Evolutionary conservation across 192 early-diverging fungal genomes (phyloP).

Genomic region (Rhizophagus clarus): DNA sequence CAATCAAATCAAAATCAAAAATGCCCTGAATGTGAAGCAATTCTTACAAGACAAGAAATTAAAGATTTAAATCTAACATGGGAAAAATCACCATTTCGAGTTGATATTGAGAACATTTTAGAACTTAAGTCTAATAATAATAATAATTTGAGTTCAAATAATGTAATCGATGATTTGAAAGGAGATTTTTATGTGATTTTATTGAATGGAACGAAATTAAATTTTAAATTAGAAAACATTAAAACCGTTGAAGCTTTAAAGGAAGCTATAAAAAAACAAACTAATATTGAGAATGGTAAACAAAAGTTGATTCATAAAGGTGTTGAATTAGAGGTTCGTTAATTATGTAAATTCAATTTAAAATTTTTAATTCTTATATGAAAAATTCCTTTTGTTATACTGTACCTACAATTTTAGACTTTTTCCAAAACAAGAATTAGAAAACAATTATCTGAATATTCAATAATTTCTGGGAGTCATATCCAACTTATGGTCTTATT

Average conservation of each 20-base stretch:
- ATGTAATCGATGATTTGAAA: not conserved
- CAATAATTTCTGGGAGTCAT: conserved; percentile 20
- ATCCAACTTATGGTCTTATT: conserved; percentile 31
- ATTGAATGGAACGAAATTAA: conserved; percentile 19
- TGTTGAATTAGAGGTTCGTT: conserved; percentile 20
- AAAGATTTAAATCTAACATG: conserved; percentile 1
- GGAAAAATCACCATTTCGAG: conserved; percentile 18
- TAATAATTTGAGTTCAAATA: not conserved
- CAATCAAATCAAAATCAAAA: not conserved
- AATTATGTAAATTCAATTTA: not conserved
- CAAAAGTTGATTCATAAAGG: conserved; percentile 31
- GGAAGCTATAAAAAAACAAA: not conserved
- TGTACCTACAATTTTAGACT: not conserved
- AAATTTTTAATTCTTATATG: too few species aligned
- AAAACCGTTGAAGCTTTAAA: conserved; percentile 7
- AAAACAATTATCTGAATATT: conserved; percentile 15
- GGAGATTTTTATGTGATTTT: conserved; percentile 27
- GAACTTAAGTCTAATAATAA: not conserved
- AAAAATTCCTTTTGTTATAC: not conserved
- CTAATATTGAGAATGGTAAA: conserved; percentile 16
- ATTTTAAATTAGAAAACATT: not conserved
- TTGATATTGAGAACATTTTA: not conserved
- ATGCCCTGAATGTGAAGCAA: conserved; percentile 17
- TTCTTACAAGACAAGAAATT: not conserved
- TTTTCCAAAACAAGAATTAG: too few species aligned